Conservation (phyloP, 257 asterid species). For the Capsicum rhomboideum region DNA sequence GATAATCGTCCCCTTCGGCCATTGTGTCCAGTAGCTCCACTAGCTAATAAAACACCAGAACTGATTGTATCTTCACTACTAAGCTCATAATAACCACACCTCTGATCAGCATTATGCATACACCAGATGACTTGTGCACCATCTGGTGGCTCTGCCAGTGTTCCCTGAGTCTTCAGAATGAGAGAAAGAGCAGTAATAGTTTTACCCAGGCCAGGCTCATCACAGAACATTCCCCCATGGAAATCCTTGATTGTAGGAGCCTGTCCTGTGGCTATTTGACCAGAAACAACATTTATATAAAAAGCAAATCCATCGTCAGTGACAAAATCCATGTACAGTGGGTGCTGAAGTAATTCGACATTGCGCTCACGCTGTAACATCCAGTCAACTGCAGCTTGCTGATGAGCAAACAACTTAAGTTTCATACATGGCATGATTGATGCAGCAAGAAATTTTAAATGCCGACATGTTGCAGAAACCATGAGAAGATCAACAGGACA, state of each 20-base stretch:
- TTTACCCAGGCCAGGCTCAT: conserved; percentile 98
- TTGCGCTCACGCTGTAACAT: conserved; percentile 83
- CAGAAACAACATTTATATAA: conserved; percentile 62
- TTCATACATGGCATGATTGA: conserved; percentile 93
- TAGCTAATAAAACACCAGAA: conserved; percentile 21
- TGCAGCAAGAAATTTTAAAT: conserved; percentile 62
- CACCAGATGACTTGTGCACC: conserved; percentile 72
- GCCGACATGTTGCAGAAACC: conserved; percentile 73
- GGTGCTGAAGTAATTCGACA: conserved; percentile 52
- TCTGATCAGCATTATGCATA: conserved; percentile 52
- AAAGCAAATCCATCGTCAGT: conserved; percentile 68
- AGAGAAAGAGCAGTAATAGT: conserved; percentile 90
- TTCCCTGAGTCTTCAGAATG: conserved; percentile 79
- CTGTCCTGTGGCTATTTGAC: conserved; percentile 50
- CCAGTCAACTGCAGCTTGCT: conserved; percentile 95
- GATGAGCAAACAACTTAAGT: conserved; percentile 90
- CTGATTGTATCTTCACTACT: conserved; percentile 25
- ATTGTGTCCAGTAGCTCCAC: conserved; percentile 35
- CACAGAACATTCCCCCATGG: conserved; percentile 97
- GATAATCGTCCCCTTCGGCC: conserved; percentile 63
- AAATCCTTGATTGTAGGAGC: conserved; percentile 64
- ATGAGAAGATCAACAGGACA: conserved; percentile 62
- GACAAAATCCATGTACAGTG: conserved; percentile 53
- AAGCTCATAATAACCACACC: conserved; percentile 83
- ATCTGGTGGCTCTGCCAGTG: conserved; percentile 67